Conservation (phyloP, 2,329 filamentous ascomycete genomes). For the Penicillium sp. region DNA sequence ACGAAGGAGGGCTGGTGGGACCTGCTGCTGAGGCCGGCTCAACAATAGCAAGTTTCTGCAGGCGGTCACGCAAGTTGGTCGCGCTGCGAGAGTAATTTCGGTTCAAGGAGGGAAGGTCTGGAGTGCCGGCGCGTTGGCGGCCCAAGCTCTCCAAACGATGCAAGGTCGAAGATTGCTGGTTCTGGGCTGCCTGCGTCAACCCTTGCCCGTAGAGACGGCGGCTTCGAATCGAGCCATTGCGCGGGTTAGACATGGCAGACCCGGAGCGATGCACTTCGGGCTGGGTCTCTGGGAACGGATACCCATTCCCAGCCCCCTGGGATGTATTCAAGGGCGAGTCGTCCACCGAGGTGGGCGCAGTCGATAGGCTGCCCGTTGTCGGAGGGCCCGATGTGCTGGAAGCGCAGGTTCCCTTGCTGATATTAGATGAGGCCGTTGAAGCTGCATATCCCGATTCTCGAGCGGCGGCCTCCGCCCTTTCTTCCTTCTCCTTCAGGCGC, state of each 20-base stretch:
- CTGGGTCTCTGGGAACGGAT: conserved; percentile 21
- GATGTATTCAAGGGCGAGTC: conserved; percentile 59
- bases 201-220: conserved; percentile 82
- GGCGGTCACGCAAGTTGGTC: conserved; percentile 63
- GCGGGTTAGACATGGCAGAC: conserved; percentile 46
- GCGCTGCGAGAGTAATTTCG: conserved; percentile 60
- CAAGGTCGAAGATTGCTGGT: conserved; percentile 75
- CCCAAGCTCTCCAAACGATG: conserved; percentile 79
- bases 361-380: conserved; percentile 73
- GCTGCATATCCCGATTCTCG: conserved; percentile 49
- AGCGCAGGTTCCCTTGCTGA: conserved; percentile 78
- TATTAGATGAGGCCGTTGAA: conserved; percentile 66
- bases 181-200: conserved; percentile 75
- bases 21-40: conserved; percentile 24
- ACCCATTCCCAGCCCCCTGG: conserved; percentile 23
- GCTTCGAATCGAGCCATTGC: conserved; percentile 69
- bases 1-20: conserved; percentile 47
- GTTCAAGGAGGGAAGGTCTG: conserved; percentile 45
- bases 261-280: conserved; percentile 25
- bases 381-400: conserved; percentile 77
- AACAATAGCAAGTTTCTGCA: conserved; percentile 36
- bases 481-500: conserved; percentile 56
- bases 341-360: conserved; percentile 83
- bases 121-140: conserved; percentile 64
- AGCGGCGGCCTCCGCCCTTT: conserved; percentile 45